Evolutionary conservation across 202 grass and related monocot genomes (phyloP), one percentile per base, ranked within the genome.

Genomic region (Bolboschoenoplectus hybrid): DNA sequence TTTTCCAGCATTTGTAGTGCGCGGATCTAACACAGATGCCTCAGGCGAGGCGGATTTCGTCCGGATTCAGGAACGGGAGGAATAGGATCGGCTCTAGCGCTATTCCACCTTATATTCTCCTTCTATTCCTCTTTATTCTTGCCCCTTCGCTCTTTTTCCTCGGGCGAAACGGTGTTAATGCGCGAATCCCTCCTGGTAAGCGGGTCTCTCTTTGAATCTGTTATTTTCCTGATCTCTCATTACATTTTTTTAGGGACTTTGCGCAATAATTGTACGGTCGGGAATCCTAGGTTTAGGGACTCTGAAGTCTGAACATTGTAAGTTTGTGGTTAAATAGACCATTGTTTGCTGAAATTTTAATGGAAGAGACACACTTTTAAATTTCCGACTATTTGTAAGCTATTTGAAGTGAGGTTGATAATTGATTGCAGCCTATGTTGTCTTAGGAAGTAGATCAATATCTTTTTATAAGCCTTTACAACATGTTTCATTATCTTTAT

Each of bases 111-210:
- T 82, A 85, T 68, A 82, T 92, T 76, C 76, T 99, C 35, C 89
- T 92, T 57, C 87, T 96, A 2, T 92, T 96, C 86, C 85, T 99
- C 63, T 88, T 91, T 86, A 68, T 96, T 41, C 60, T 99, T 41
- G 86, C 88, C 2, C 90, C 90, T 13, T 91, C 90, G 56, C 70
- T 89, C 32, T 91, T 95, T 89, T 62, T 94, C 81, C 81, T 90
- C 56, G 85, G 46, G 14, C 85, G 87, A 43, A 94, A 87, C 86
- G 91, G 85, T 1, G 78, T 86, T 1, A 84, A 85, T 58, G 85
- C 87, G 69, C 90, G 89, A 63, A 87, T 91, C 53, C 86, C 89
- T 43, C 84, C 93, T 4, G 90, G 97, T 97, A 19, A 69, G 89
- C 13, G 75, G 67, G 51, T 36, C 8, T 66, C 6, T 4, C 6